A percentile compares a stretch with the other conserved stretches of the same genome.
Evolutionary conservation across 2,329 filamentous ascomycete species (phyloP).

Genomic region (Atkinsonella texensis): DNA sequence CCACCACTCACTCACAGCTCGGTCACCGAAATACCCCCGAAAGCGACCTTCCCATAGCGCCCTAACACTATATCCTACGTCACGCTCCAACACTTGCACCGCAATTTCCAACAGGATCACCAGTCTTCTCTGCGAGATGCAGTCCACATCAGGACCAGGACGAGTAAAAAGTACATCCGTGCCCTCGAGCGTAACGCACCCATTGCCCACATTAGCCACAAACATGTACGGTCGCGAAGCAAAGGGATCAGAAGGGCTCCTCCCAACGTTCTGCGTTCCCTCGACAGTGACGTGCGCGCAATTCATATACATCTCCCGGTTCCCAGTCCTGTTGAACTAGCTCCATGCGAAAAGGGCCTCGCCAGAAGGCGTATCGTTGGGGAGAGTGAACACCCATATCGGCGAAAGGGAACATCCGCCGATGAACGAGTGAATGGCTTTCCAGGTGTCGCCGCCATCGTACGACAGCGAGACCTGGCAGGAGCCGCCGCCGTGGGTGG

Average conservation of each 20-base stretch:
- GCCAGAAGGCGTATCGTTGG: conserved; percentile 44
- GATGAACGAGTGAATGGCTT: conserved; percentile 49
- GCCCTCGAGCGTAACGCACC: conserved; percentile 45
- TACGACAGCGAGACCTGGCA: conserved; percentile 68
- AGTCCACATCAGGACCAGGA: conserved; percentile 44
- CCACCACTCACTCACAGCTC: not conserved
- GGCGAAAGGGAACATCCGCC: conserved; percentile 39
- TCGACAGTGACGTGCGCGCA: conserved; percentile 59
- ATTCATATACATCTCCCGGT: conserved; percentile 81
- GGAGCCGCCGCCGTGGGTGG: conserved; percentile 56
- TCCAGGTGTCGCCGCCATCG: conserved; percentile 58
- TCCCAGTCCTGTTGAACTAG: conserved; percentile 66
- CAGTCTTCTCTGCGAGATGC: conserved; percentile 22
- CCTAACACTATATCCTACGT: no score
- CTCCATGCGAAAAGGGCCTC: conserved; percentile 64
- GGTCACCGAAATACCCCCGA: no score
- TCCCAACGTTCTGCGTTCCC: conserved; percentile 16
- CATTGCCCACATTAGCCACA: conserved; percentile 53
- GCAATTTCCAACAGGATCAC: conserved; percentile 21
- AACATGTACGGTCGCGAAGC: conserved; percentile 53
- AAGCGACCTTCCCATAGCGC: no score
- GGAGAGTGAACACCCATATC: conserved; percentile 54
- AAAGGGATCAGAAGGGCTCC: conserved; percentile 27
- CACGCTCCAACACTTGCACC: not conserved
- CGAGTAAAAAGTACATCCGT: conserved; percentile 52